Conservation (phyloP, 257 asterid genomes). For the Schizonepeta tenuifolia region DNA sequence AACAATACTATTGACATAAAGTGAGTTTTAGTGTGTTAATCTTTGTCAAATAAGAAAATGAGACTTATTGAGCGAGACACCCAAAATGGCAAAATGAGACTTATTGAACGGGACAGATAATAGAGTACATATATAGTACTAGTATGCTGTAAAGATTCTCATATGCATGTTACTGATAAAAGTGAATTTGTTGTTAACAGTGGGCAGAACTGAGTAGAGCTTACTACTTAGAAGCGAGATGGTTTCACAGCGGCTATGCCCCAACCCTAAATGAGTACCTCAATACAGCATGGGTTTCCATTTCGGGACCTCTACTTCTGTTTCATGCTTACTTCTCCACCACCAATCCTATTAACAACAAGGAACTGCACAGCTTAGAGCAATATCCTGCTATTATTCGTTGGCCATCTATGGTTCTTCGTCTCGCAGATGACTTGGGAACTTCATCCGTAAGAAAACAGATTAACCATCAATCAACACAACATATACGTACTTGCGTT, state of each 20-base stretch:
- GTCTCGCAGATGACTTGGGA: conserved; percentile 55
- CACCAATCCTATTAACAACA: conserved; percentile 38
- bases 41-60: too few relatives aligned
- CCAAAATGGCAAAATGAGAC: too few relatives aligned
- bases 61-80: too few relatives aligned
- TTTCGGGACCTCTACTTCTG: conserved; percentile 42
- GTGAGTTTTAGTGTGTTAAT: too few relatives aligned
- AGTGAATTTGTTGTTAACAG: conserved; percentile 26
- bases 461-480: too few relatives aligned
- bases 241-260: conserved; percentile 47
- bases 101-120: too few relatives aligned
- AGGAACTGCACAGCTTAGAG: conserved; percentile 38
- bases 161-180: too few relatives aligned
- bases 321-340: conserved; percentile 43
- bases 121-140: too few relatives aligned
- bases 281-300: conserved; percentile 40
- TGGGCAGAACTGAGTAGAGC: conserved; percentile 49
- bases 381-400: conserved; percentile 37
- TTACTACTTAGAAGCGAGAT: conserved; percentile 51
- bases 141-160: too few relatives aligned
- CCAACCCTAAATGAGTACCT: conserved; percentile 52
- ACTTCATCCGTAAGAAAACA: conserved; percentile 46
- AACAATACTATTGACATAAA: too few relatives aligned
- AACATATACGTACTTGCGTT: too few relatives aligned
- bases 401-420: conserved; percentile 49